These are phyloP conservation scores for Chrysoporthe deuterocubensis DNA, from an alignment of 2,329 filamentous ascomycete genomes.

Conservation along the genomic window DNA sequence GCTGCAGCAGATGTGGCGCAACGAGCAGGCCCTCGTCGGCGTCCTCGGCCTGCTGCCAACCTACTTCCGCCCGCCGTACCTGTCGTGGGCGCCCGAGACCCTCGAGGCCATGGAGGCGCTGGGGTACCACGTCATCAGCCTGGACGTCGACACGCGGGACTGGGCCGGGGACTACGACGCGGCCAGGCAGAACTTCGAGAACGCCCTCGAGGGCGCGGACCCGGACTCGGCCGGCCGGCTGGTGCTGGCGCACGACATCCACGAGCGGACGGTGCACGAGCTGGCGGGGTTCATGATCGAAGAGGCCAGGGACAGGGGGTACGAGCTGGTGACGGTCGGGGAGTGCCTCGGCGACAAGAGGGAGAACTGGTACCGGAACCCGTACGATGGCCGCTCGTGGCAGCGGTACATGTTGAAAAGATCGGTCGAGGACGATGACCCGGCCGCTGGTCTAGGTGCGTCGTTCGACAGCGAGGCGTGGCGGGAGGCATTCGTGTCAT, in stretches of 20 bases:
- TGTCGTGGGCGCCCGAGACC: constrained; percentile 15
- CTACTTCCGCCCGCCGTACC: constrained; percentile 28
- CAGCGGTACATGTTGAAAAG: background rate
- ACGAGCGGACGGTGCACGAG: constrained; percentile 50
- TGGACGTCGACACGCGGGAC: constrained; percentile 32
- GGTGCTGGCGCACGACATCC: constrained; percentile 49
- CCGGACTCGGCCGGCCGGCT: constrained; percentile 14
- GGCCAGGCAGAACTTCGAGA: constrained; percentile 17
- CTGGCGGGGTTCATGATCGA: constrained; percentile 50
- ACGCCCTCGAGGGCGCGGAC: constrained; percentile 4
- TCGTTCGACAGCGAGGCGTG: too few relatives aligned
- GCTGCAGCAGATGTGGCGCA: constrained; percentile 46
- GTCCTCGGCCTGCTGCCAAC: constrained; percentile 51
- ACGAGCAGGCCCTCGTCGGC: constrained; percentile 49
- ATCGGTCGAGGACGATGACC: too few relatives aligned
- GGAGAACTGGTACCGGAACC: constrained; percentile 56
- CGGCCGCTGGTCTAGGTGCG: too few relatives aligned
- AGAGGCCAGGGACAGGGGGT: constrained; percentile 47
- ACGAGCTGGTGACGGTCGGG: constrained; percentile 55
- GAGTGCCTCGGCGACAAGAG: constrained; percentile 57
- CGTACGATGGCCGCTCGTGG: constrained; percentile 19
- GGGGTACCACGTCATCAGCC: constrained; percentile 44
- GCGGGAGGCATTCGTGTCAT: background rate
- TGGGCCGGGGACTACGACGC: constrained; percentile 26
- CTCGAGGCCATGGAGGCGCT: constrained; percentile 33